Evolutionary conservation across 768 basidiomycete species (phyloP).

Genomic region (Ephemerocybe angulata): DNA sequence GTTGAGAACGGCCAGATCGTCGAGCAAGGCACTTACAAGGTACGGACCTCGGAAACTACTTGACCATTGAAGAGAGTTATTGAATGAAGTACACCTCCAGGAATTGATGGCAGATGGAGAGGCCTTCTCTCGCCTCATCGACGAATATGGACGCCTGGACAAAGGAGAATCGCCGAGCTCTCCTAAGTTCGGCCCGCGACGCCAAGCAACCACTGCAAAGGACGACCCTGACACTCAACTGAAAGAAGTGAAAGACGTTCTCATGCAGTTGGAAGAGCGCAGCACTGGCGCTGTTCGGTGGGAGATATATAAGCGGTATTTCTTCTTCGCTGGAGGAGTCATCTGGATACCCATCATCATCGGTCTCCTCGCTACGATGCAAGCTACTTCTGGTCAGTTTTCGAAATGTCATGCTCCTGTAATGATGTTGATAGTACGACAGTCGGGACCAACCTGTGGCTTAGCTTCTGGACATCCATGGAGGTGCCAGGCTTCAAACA

Average conservation of each 20-base stretch:
- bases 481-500: constrained; percentile 51
- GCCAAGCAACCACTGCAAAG: constrained; percentile 5
- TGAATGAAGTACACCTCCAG: constrained; percentile 25
- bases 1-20: constrained; percentile 48
- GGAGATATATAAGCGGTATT: constrained; percentile 46
- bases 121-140: constrained; percentile 49
- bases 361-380: constrained; percentile 31
- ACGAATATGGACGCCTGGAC: constrained; percentile 49
- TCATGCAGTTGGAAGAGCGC: constrained; percentile 58
- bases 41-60: constrained; percentile 10
- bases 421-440: not conserved
- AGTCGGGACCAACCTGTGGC: constrained; percentile 64
- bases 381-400: constrained; percentile 30
- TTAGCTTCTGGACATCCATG: constrained; percentile 66
- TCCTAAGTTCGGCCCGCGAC: not conserved
- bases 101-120: constrained; percentile 39
- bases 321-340: constrained; percentile 45
- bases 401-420: not conserved
- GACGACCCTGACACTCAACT: constrained; percentile 1
- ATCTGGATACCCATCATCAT: constrained; percentile 44
- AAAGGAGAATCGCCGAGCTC: not conserved
- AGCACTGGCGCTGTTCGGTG: constrained; percentile 37
- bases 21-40: constrained; percentile 53
- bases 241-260: constrained; percentile 23
- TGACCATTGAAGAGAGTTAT: not conserved